Percentiles rank a stretch among this genome's conserved stretches.
phyloP scores from a whole-genome alignment of 1,284 basidiomycete species.

The Testicularia cyperi region DNA sequence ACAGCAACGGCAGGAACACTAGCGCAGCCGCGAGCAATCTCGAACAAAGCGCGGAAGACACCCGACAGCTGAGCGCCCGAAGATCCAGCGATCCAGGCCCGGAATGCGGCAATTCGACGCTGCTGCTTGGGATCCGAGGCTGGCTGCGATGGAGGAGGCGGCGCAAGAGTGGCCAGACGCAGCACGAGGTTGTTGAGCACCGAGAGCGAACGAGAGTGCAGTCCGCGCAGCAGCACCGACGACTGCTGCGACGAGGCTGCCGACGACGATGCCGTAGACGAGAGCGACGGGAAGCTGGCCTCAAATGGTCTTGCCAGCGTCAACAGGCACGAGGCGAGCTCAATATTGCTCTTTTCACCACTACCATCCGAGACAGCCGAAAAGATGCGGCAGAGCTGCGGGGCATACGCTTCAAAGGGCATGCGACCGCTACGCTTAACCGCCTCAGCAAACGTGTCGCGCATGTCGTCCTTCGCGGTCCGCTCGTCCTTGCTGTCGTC shows the following conservation, averaged over 20 bases:
- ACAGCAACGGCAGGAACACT: constrained; percentile 29
- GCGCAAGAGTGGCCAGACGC: constrained; percentile 33
- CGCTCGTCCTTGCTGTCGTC: constrained; percentile 10
- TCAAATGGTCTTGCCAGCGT: constrained; percentile 32
- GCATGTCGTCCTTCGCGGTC: constrained; percentile 3
- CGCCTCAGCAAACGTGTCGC: constrained; percentile 29
- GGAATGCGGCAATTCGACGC: constrained; percentile 22
- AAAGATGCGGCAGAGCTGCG: constrained; percentile 7
- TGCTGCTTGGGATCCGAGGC: constrained; percentile 25
- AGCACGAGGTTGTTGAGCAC: constrained; percentile 48
- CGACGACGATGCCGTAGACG: neutral
- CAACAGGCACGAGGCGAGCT: constrained; percentile 17
- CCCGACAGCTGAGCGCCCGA: neutral
- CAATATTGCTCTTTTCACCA: too few species aligned
- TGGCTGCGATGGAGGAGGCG: constrained; percentile 52
- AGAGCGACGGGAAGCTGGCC: constrained; percentile 31
- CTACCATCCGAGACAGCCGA: neutral
- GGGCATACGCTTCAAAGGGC: constrained; percentile 22
- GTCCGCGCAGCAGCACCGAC: constrained; percentile 14
- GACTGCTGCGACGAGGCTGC: neutral
- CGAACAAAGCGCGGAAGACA: constrained; percentile 14
- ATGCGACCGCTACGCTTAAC: constrained; percentile 18
- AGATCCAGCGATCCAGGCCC: constrained; percentile 6
- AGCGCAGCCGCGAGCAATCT: constrained; percentile 29
- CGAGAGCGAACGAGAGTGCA: constrained; percentile 44